These are phyloP conservation scores for Suhomyces faveliae DNA, from an alignment of 805 yeast genomes.

Conservation along the genomic window DNA sequence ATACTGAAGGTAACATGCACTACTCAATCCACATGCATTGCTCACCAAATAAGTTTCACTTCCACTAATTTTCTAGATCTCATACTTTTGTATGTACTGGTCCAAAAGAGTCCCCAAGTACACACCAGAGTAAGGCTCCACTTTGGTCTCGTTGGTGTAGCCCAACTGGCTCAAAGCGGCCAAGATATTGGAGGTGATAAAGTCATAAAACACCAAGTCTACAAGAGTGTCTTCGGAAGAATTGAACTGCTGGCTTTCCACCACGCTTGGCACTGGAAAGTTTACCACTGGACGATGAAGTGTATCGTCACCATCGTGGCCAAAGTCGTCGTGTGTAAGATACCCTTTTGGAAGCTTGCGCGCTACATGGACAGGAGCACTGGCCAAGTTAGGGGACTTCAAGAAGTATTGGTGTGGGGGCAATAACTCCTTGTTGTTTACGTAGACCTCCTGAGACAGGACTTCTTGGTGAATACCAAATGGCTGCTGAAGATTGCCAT, in stretches of 20 bases:
- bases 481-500: neutral
- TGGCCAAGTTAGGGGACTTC: neutral
- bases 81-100: slow-evolving; percentile 24
- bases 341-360: slow-evolving; percentile 58
- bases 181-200: slow-evolving; percentile 46
- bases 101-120: slow-evolving; percentile 36
- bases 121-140: slow-evolving; percentile 25
- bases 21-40: too few species aligned
- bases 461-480: neutral
- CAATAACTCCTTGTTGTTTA: neutral
- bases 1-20: too few species aligned
- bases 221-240: slow-evolving; percentile 34
- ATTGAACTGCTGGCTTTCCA: slow-evolving; percentile 48
- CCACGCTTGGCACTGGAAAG: slow-evolving; percentile 75
- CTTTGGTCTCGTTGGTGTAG: slow-evolving; percentile 15
- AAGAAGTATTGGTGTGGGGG: slow-evolving; percentile 9
- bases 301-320: slow-evolving; percentile 82
- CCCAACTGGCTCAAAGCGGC: slow-evolving; percentile 32
- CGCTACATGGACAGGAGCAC: neutral
- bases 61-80: slow-evolving; percentile 9
- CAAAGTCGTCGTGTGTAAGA: slow-evolving; percentile 80
- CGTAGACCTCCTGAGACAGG: neutral
- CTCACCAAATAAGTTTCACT: too few species aligned
- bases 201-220: slow-evolving; percentile 78
- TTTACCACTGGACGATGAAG: slow-evolving; percentile 59